These are phyloP conservation scores for Calamus simplicifolius DNA, from an alignment of 176 grass and related monocot species.

Conservation along the genomic window DNA sequence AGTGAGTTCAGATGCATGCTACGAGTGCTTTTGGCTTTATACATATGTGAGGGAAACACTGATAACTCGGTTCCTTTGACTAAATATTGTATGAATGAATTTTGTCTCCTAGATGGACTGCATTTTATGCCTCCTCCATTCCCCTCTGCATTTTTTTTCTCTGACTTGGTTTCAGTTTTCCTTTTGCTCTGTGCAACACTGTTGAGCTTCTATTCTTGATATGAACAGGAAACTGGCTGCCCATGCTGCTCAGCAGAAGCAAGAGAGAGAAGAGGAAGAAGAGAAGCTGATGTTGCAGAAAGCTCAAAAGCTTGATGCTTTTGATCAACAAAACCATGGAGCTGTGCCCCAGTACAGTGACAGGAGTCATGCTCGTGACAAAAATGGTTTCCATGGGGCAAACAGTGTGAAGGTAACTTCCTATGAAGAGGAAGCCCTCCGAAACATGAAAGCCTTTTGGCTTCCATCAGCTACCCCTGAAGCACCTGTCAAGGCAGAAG, in stretches of 20 bases:
- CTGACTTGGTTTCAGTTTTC: too few relatives aligned
- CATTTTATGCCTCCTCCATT: too few relatives aligned
- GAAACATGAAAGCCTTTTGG: conserved; percentile 96
- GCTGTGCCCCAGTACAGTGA: neutral
- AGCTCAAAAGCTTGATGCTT: neutral
- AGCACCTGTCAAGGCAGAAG: conserved; percentile 44
- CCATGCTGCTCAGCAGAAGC: neutral
- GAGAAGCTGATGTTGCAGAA: neutral
- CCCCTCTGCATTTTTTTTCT: too few relatives aligned
- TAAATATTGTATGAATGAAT: too few relatives aligned
- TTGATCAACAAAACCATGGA: neutral
- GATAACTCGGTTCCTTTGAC: too few relatives aligned
- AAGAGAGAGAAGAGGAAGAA: neutral
- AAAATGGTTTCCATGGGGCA: neutral
- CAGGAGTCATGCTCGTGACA: neutral
- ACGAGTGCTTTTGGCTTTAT: too few relatives aligned
- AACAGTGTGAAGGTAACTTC: neutral
- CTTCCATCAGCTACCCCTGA: conserved; percentile 92
- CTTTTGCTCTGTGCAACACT: too few relatives aligned
- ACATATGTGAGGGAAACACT: too few relatives aligned
- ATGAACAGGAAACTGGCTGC: neutral
- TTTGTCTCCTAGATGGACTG: too few relatives aligned
- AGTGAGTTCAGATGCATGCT: too few relatives aligned
- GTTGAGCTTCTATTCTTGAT: neutral
- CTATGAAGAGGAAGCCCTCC: conserved; percentile 44